These are phyloP conservation scores for Axilococcus clingmanii DNA, from an alignment of 139 green algal genomes.

Conservation along the genomic window DNA sequence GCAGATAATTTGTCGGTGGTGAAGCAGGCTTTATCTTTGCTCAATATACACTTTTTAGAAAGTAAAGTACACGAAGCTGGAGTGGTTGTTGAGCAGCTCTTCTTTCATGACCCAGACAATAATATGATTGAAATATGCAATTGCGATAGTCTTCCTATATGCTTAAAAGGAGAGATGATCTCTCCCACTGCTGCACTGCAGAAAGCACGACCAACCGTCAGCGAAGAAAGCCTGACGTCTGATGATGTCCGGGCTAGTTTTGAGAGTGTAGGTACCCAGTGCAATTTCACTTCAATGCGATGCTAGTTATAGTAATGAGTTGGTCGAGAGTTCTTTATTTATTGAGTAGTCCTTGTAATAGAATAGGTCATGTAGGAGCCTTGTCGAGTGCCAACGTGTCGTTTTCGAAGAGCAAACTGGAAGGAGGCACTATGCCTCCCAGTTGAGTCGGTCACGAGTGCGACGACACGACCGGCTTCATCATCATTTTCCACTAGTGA, in stretches of 20 bases:
- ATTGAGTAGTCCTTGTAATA: no score
- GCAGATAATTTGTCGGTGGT: slow-evolving; percentile 11
- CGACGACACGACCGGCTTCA: slow-evolving; percentile 1
- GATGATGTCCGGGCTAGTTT: no score
- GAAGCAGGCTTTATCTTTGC: slow-evolving; percentile 5
- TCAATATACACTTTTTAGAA: slow-evolving; percentile 10
- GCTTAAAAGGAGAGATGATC: not conserved
- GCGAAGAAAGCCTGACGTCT: no score
- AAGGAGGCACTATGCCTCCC: not conserved
- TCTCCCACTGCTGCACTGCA: no score
- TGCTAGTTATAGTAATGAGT: no score
- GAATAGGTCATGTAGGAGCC: slow-evolving; percentile 44
- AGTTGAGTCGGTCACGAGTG: not conserved
- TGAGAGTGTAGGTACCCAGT: no score
- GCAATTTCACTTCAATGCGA: no score
- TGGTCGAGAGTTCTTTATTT: no score
- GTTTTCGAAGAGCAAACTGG: slow-evolving; percentile 28
- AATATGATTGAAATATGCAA: slow-evolving; percentile 67
- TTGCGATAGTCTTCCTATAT: slow-evolving; percentile 43
- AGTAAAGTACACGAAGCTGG: slow-evolving; percentile 15
- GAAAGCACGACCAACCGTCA: no score
- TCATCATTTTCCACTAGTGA: slow-evolving; percentile 10
- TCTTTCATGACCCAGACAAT: slow-evolving; percentile 65
- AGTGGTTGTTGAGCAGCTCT: slow-evolving; percentile 36
- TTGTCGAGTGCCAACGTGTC: slow-evolving; percentile 34